A percentile compares a stretch with the other conserved stretches of the same genome.
Conservation (phyloP, 495 filamentous ascomycete species). For the Neurospora sp. region DNA sequence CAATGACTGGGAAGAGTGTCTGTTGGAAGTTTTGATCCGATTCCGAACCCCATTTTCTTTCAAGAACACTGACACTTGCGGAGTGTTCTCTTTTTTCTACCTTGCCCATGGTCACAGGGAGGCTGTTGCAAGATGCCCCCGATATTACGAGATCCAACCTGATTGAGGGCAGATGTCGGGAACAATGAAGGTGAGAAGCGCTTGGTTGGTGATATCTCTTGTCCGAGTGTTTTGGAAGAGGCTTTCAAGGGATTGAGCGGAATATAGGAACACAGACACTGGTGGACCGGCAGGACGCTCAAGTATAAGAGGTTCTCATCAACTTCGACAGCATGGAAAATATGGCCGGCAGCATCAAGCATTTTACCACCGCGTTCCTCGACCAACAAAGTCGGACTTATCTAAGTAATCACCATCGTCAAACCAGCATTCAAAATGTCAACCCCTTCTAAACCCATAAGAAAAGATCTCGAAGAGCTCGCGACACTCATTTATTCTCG, state of each 20-base stretch:
- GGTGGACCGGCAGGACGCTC: accelerated
- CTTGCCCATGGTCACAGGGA: background rate
- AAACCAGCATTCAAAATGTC: background rate
- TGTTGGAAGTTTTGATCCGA: background rate
- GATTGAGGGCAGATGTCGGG: accelerated
- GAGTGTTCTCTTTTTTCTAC: background rate
- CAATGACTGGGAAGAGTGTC: background rate
- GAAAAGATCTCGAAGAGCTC: too few species aligned
- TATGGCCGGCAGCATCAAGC: background rate
- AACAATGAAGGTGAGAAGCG: background rate
- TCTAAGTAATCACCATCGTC: too few species aligned
- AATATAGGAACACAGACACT: too few species aligned
- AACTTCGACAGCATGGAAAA: background rate
- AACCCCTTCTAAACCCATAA: too few species aligned
- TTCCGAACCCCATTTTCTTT: background rate
- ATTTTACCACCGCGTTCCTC: background rate
- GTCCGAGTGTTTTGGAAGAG: too few species aligned
- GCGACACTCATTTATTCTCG: too few species aligned
- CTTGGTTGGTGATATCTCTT: background rate
- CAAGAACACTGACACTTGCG: background rate
- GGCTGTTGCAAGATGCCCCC: background rate
- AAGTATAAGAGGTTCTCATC: background rate
- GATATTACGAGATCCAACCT: background rate
- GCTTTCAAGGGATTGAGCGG: background rate
- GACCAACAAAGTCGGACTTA: too few species aligned